Percentiles rank a stretch among this genome's conserved stretches.
phyloP scores from a whole-genome alignment of 1,284 basidiomycete species.

The Leccinum pallidistipes region DNA sequence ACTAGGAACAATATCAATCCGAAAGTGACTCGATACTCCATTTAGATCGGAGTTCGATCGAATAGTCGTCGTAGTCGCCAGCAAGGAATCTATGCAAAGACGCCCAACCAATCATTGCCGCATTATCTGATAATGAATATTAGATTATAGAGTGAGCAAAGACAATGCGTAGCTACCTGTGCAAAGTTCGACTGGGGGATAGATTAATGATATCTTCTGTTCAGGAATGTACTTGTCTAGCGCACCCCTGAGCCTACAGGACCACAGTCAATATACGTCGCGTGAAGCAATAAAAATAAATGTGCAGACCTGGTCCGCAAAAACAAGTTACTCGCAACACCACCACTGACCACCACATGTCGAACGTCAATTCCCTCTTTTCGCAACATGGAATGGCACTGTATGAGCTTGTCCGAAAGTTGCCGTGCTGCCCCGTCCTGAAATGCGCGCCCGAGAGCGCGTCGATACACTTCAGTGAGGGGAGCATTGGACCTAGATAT shows the following conservation, averaged over 20 bases:
- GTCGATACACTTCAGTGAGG: constrained; percentile 39
- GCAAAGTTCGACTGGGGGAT: constrained; percentile 76
- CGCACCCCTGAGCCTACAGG: constrained; percentile 43
- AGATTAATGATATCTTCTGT: constrained; percentile 45
- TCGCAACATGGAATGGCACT: constrained; percentile 55
- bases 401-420: constrained; percentile 69
- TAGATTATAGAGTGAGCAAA: neutral
- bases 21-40: constrained; percentile 67
- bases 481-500: constrained; percentile 31
- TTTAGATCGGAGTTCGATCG: constrained; percentile 54
- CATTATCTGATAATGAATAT: constrained; percentile 67
- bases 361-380: constrained; percentile 42
- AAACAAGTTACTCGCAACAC: constrained; percentile 83
- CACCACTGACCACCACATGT: constrained; percentile 82
- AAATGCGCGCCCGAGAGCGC: constrained; percentile 65
- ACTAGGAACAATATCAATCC: neutral
- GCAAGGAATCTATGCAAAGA: constrained; percentile 79
- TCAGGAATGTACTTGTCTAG: constrained; percentile 38
- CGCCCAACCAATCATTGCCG: constrained; percentile 93
- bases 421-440: constrained; percentile 73
- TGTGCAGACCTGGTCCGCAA: constrained; percentile 59
- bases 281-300: neutral
- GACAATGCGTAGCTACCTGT: constrained; percentile 57
- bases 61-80: constrained; percentile 64
- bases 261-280: neutral